Conservation (phyloP, 106 monocot species). For the Dioscorea alata region DNA sequence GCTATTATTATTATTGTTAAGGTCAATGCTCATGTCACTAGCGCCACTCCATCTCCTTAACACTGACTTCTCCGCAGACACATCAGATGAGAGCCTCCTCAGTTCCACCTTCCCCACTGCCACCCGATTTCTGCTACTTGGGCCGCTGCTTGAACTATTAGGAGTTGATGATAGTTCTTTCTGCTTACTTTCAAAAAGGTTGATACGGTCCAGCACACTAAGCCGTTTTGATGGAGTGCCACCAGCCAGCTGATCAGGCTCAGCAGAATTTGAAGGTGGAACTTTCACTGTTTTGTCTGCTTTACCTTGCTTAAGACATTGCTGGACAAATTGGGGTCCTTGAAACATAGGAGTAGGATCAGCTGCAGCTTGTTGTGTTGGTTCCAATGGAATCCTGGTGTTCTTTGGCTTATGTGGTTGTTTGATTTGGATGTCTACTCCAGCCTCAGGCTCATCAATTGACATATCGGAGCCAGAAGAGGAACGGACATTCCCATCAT, state of each 20-base stretch:
- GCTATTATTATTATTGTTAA: constrained; percentile 29
- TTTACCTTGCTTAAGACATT: constrained; percentile 3
- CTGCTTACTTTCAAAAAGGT: constrained; percentile 84
- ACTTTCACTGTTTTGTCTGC: constrained; percentile 16
- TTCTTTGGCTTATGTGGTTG: constrained; percentile 5
- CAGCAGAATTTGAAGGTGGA: constrained; percentile 12
- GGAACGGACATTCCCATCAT: constrained; percentile 46
- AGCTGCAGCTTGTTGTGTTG: constrained; percentile 4
- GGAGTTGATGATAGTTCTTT: constrained; percentile 46
- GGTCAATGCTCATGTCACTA: constrained; percentile 97
- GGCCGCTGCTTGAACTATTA: constrained; percentile 9
- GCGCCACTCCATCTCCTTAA: constrained; percentile 94
- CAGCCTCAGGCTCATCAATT: constrained; percentile 63
- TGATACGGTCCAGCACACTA: constrained; percentile 93
- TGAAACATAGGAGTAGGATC: constrained; percentile 8
- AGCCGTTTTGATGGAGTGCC: constrained; percentile 40
- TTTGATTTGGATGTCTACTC: constrained; percentile 1
- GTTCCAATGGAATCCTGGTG: not conserved
- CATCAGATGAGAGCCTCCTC: constrained; percentile 66
- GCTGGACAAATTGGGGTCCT: constrained; percentile 14
- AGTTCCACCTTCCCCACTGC: constrained; percentile 56
- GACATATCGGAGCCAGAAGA: constrained; percentile 97
- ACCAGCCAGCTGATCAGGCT: constrained; percentile 4
- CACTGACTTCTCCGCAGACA: constrained; percentile 69
- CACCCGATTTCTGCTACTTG: constrained; percentile 18